Percentiles rank a stretch among this genome's conserved stretches.
These are phyloP conservation scores for Nepenthes mirabilis DNA, from an alignment of 148 eudicot species.

Conservation along the genomic window DNA sequence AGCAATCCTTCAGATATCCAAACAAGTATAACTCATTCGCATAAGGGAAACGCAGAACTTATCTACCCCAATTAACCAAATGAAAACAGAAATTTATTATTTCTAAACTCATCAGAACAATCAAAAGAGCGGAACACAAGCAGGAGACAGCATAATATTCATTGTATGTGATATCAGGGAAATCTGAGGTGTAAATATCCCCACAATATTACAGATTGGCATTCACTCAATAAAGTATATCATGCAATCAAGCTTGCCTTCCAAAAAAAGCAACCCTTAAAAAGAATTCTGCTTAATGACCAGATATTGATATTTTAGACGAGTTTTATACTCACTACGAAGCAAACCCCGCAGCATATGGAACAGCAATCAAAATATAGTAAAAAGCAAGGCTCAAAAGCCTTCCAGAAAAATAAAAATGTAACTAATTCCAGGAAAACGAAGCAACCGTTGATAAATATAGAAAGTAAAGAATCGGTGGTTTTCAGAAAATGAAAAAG, in stretches of 20 bases:
- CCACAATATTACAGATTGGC: no score
- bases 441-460: no score
- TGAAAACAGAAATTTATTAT: background rate
- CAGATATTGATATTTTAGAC: no score
- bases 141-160: no score
- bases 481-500: no score
- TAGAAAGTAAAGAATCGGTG: no score
- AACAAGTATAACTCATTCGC: background rate
- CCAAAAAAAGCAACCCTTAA: background rate
- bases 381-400: background rate
- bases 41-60: background rate
- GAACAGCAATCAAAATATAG: background rate
- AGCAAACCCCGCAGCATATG: background rate
- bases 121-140: no score
- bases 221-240: background rate
- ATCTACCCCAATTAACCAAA: background rate
- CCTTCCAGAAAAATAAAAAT: no score
- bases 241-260: background rate
- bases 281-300: background rate
- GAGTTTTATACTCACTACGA: background rate
- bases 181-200: background rate
- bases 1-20: background rate
- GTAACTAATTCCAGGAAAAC: background rate
- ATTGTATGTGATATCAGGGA: no score
- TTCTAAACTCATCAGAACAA: no score